phyloP scores from a whole-genome alignment of 768 basidiomycete genomes.

The Boletus pseudo-olivaceus region DNA sequence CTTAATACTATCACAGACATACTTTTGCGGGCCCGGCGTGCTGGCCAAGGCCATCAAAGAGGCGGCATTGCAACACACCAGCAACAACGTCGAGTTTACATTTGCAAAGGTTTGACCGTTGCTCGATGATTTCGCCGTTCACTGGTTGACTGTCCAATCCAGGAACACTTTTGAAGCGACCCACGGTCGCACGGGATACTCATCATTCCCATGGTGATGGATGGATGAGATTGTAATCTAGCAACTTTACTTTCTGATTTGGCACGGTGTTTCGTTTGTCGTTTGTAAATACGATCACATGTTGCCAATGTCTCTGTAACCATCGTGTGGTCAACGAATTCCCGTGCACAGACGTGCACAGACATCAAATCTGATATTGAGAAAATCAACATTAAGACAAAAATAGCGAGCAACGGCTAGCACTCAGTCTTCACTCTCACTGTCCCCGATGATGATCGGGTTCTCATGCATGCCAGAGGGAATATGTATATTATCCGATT shows the following conservation, averaged over 20 bases:
- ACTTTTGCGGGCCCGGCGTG: conserved; percentile 81
- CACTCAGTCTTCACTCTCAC: conserved; percentile 13
- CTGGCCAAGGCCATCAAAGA: conserved; percentile 76
- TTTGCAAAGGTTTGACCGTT: conserved; percentile 71
- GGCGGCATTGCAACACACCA: conserved; percentile 56
- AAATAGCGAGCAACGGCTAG: not conserved
- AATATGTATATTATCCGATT: not conserved
- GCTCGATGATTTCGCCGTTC: not conserved
- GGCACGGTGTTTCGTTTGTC: not conserved
- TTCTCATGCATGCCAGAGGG: conserved; percentile 14
- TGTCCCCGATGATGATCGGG: conserved; percentile 27
- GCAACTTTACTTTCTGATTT: not conserved
- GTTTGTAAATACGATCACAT: not conserved
- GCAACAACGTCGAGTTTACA: conserved; percentile 60
- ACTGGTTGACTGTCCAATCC: not conserved
- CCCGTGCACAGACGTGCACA: not conserved
- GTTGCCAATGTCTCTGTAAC: not conserved
- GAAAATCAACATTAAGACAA: not conserved
- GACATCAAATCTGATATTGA: not conserved
- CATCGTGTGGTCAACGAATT: not conserved
- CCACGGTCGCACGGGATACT: not conserved
- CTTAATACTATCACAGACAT: conserved; percentile 49
- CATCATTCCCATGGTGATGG: not conserved
- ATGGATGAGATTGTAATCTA: not conserved
- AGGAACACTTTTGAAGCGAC: conserved; percentile 19